Evolutionary conservation across 176 grass and related monocot genomes (phyloP).

Genomic region (Hyparrhenia diplandra): DNA sequence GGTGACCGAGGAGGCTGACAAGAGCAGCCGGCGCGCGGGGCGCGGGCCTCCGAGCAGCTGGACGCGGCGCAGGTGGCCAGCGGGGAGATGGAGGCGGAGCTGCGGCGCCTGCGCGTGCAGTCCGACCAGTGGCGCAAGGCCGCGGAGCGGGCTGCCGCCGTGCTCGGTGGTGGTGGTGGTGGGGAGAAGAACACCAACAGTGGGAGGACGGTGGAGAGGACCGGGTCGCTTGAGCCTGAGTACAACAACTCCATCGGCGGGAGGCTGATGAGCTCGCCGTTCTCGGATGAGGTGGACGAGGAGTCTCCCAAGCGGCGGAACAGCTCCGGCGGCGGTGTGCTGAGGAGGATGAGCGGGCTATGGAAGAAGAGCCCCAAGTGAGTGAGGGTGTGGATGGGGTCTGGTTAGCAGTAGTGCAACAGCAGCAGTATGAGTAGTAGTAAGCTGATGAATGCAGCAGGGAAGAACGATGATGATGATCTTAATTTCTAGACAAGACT

Average conservation of each 20-base stretch:
- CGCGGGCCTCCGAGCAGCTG: conserved; percentile 72
- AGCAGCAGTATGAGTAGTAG: not conserved
- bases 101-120: conserved; percentile 78
- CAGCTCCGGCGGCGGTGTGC: conserved; percentile 34
- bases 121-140: conserved; percentile 98
- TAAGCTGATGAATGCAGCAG: not conserved
- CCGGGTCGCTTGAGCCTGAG: conserved; percentile 53
- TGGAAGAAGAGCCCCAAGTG: conserved; percentile 96
- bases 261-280: conserved; percentile 87
- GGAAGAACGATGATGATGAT: no score
- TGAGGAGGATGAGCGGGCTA: conserved; percentile 80
- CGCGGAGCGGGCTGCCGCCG: conserved; percentile 61
- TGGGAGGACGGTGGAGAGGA: conserved; percentile 46
- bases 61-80: conserved; percentile 49
- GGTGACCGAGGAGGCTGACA: conserved; percentile 82
- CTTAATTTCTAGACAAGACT: not conserved
- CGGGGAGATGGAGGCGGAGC: conserved; percentile 66
- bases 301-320: conserved; percentile 71
- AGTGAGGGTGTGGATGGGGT: not conserved
- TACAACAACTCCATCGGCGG: conserved; percentile 68
- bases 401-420: not conserved
- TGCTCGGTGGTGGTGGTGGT: not conserved
- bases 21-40: conserved; percentile 58
- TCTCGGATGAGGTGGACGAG: conserved; percentile 75
- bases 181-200: conserved; percentile 7